Conservation (phyloP, 2,329 filamentous ascomycete genomes). For the Xylariaceae sp. region DNA sequence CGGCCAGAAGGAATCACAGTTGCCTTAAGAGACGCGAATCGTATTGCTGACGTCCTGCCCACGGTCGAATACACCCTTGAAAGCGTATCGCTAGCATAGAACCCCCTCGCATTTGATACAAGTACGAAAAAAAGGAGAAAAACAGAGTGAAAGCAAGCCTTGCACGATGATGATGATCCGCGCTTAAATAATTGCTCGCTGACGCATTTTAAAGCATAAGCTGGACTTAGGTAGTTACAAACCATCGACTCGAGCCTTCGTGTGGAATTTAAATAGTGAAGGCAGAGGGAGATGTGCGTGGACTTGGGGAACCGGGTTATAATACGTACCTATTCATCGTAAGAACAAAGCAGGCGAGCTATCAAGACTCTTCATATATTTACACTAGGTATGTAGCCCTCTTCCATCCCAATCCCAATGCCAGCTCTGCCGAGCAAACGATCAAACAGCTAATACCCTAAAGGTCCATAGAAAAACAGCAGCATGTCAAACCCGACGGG, state of each 20-base stretch:
- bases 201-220: too few species aligned
- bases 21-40: conserved; percentile 66
- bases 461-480: too few species aligned
- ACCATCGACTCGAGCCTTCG: too few species aligned
- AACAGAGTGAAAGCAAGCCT: neutral
- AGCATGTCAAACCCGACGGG: too few species aligned
- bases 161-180: too few species aligned
- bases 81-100: conserved; percentile 27
- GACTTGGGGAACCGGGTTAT: neutral
- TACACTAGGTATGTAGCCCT: conserved; percentile 15
- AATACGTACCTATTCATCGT: conserved; percentile 6
- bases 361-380: neutral
- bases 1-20: conserved; percentile 62
- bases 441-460: conserved; percentile 19
- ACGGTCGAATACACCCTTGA: conserved; percentile 59
- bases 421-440: neutral
- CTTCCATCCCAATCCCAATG: neutral
- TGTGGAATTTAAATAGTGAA: too few species aligned
- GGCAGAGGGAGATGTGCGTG: neutral
- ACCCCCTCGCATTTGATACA: neutral
- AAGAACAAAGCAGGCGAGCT: conserved; percentile 9
- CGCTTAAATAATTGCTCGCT: too few species aligned
- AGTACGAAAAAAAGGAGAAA: neutral
- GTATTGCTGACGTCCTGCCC: conserved; percentile 58
- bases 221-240: too few species aligned